Evolutionary conservation across 2,329 filamentous ascomycete genomes (phyloP).

Genomic region (Rhynchosporium graminicola): DNA sequence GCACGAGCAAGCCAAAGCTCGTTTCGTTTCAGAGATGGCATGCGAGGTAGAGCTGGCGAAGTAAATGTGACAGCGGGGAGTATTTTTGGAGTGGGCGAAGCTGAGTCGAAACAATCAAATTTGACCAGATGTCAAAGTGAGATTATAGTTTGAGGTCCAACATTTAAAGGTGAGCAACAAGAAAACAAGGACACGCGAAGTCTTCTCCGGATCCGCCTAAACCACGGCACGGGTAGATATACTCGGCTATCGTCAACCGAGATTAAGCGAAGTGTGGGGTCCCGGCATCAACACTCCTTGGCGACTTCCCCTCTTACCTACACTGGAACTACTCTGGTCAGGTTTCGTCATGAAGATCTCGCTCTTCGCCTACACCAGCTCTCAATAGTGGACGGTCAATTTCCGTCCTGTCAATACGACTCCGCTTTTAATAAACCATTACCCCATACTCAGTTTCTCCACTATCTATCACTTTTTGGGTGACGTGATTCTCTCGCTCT

Average conservation of each 20-base stretch:
- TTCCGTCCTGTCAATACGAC: background rate
- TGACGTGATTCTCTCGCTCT: no score
- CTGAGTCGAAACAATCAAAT: background rate
- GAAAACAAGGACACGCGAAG: background rate
- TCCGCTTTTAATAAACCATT: no score
- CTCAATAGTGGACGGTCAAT: background rate
- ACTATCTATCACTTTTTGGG: background rate
- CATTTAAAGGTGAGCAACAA: background rate
- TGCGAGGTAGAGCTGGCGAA: background rate
- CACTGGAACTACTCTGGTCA: background rate
- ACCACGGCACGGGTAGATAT: background rate
- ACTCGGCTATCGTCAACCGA: constrained; percentile 2
- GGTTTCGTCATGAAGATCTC: background rate
- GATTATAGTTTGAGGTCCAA: background rate
- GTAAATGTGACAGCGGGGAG: constrained; percentile 4
- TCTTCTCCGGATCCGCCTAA: background rate
- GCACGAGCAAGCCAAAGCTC: constrained; percentile 3
- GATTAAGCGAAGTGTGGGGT: constrained; percentile 19
- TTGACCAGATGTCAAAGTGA: background rate
- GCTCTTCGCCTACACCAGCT: background rate
- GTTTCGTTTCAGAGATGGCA: background rate
- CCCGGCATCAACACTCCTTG: background rate
- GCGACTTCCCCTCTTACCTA: background rate
- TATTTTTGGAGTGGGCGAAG: constrained; percentile 2
- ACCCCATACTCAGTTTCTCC: background rate